A percentile compares a stretch with the other conserved stretches of the same genome.
Conservation (phyloP, 2,329 filamentous ascomycete genomes). For the Cladosporium oxysporum region DNA sequence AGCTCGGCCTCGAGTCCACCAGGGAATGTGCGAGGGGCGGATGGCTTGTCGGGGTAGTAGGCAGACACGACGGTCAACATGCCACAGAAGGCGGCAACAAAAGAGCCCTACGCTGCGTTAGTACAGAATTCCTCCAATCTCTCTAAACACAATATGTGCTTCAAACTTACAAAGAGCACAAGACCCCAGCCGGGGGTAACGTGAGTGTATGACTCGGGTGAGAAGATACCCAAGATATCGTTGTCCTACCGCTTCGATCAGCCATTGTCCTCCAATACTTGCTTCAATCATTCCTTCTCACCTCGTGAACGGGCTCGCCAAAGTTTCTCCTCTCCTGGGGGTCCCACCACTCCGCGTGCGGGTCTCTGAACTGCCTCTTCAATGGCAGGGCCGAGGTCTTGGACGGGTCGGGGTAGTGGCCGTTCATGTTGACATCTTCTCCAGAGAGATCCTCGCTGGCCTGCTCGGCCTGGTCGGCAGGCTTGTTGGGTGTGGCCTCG, state of each 20-base stretch:
- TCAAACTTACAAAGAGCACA: conserved; percentile 49
- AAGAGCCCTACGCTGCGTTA: conserved; percentile 38
- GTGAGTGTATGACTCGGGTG: conserved; percentile 86
- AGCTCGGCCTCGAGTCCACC: conserved; percentile 52
- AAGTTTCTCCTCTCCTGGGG: conserved; percentile 96
- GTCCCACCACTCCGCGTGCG: conserved; percentile 94
- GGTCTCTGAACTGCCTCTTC: conserved; percentile 91
- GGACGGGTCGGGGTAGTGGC: conserved; percentile 78
- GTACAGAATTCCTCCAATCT: not conserved
- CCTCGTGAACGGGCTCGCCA: conserved; percentile 89
- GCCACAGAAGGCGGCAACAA: conserved; percentile 40
- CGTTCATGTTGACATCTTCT: conserved; percentile 56
- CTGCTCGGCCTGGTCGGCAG: conserved; percentile 30
- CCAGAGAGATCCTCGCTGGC: conserved; percentile 31
- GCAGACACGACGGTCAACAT: conserved; percentile 42
- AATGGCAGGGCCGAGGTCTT: conserved; percentile 50
- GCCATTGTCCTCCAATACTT: conserved; percentile 8
- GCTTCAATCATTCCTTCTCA: not conserved
- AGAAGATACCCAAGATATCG: conserved; percentile 87
- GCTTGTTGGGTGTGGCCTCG: conserved; percentile 30
- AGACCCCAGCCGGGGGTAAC: conserved; percentile 70
- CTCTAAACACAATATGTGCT: not conserved
- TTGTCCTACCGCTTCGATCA: conserved; percentile 59
- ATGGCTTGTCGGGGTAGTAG: conserved; percentile 50
- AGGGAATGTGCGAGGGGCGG: conserved; percentile 48